phyloP scores from a whole-genome alignment of 2,329 filamentous ascomycete species.

The Elsinoe fawcettii region DNA sequence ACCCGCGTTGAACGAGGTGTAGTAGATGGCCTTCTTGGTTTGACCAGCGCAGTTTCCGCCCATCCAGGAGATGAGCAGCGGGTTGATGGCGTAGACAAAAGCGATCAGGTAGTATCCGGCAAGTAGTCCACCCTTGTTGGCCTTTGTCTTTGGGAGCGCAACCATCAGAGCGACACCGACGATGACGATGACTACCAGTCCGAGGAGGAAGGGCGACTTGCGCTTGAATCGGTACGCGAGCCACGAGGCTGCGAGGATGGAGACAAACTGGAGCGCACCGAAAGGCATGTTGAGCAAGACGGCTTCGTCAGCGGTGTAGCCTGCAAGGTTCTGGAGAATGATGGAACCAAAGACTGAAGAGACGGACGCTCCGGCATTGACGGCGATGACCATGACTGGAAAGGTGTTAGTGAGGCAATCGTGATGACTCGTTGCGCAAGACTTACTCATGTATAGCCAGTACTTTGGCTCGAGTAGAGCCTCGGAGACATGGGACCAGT shows the following conservation, averaged over 20 bases:
- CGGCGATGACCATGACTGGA: slow-evolving; percentile 11
- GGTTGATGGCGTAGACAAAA: slow-evolving; percentile 17
- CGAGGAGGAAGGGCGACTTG: slow-evolving; percentile 18
- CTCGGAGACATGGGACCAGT: slow-evolving; percentile 38
- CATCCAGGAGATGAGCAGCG: slow-evolving; percentile 16
- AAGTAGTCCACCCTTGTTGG: slow-evolving; percentile 16
- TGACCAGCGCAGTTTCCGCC: slow-evolving; percentile 16
- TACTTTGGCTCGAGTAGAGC: slow-evolving; percentile 39
- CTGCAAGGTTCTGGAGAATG: slow-evolving; percentile 16
- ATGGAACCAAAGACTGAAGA: slow-evolving; percentile 17
- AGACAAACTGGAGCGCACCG: slow-evolving; percentile 15
- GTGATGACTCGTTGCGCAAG: not conserved
- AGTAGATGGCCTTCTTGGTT: slow-evolving; percentile 18
- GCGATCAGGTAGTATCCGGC: slow-evolving; percentile 17
- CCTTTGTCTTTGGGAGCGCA: slow-evolving; percentile 16
- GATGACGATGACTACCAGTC: slow-evolving; percentile 16
- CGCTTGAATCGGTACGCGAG: slow-evolving; percentile 18
- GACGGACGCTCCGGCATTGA: slow-evolving; percentile 15
- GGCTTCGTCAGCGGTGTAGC: slow-evolving; percentile 15
- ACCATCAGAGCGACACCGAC: slow-evolving; percentile 16
- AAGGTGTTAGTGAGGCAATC: not conserved
- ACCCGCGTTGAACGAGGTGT: slow-evolving; percentile 16
- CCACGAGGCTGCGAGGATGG: slow-evolving; percentile 15
- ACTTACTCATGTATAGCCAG: slow-evolving; percentile 35
- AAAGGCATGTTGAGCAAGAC: slow-evolving; percentile 17